Evolutionary conservation across 169 alveolate genomes (phyloP).

Genomic region (Theileria parva): DNA sequence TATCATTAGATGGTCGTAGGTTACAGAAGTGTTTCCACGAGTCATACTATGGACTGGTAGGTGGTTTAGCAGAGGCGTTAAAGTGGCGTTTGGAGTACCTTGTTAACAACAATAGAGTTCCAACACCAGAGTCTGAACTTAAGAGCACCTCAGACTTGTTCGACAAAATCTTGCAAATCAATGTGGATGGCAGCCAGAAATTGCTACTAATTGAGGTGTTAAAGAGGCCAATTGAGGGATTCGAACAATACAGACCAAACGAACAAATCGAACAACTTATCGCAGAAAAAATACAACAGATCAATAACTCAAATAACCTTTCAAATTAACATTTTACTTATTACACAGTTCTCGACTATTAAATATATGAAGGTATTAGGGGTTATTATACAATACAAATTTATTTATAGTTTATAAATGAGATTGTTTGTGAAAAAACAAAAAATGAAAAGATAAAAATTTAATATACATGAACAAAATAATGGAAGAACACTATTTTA

Average conservation of each 20-base stretch:
- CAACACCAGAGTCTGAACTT: constrained; percentile 30
- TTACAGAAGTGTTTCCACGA: constrained; percentile 69
- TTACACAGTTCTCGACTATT: neutral
- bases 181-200: constrained; percentile 9
- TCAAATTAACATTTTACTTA: neutral
- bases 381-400: neutral
- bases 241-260: constrained; percentile 19
- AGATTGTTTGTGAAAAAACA: neutral
- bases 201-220: constrained; percentile 33
- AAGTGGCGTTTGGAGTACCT: constrained; percentile 61
- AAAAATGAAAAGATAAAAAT: too few species aligned
- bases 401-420: neutral
- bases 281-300: constrained; percentile 23
- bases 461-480: neutral
- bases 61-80: constrained; percentile 64
- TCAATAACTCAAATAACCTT: neutral
- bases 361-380: too few species aligned
- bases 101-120: constrained; percentile 1
- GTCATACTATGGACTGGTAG: constrained; percentile 53
- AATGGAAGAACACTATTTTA: neutral
- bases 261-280: constrained; percentile 16
- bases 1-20: constrained; percentile 56
- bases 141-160: constrained; percentile 48
- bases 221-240: constrained; percentile 34
- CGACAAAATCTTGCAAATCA: constrained; percentile 49